Percentiles rank a stretch among this genome's conserved stretches.
Evolutionary conservation across 208 protist genomes (phyloP).

Genomic region (Crithidia mellificae): DNA sequence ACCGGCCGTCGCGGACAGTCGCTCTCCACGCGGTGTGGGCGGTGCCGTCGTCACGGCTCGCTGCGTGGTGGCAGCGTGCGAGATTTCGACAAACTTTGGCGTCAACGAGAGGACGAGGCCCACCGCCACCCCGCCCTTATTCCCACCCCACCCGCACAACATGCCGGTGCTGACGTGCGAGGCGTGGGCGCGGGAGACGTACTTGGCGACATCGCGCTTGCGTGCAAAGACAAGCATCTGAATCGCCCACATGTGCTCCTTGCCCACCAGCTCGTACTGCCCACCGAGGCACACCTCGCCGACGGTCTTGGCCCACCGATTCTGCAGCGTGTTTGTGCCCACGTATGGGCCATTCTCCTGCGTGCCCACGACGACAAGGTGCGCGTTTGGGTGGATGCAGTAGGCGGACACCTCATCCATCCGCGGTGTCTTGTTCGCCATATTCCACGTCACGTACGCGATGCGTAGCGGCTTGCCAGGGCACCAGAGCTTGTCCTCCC

Average conservation of each 20-base stretch:
- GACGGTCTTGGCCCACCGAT: slow-evolving; percentile 48
- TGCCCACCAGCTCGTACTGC: slow-evolving; percentile 62
- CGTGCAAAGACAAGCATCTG: slow-evolving; percentile 86
- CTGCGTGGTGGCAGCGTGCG: slow-evolving; percentile 5
- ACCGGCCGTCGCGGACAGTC: not conserved
- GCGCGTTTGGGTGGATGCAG: slow-evolving; percentile 82
- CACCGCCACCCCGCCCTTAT: slow-evolving; percentile 93
- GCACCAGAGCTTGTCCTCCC: slow-evolving; percentile 45
- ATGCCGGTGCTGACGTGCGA: slow-evolving; percentile 64
- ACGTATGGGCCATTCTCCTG: slow-evolving; percentile 83
- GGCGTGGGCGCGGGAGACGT: slow-evolving; percentile 51
- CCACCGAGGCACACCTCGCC: slow-evolving; percentile 42
- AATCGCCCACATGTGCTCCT: slow-evolving; percentile 72
- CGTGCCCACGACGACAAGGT: slow-evolving; percentile 78
- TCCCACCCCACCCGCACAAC: slow-evolving; percentile 72
- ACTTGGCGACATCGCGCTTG: slow-evolving; percentile 56
- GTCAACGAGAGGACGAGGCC: slow-evolving; percentile 64
- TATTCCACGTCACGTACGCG: slow-evolving; percentile 84
- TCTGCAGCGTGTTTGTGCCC: slow-evolving; percentile 47
- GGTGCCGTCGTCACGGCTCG: slow-evolving; percentile 14
- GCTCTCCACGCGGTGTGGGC: slow-evolving; percentile 8
- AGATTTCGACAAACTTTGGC: slow-evolving; percentile 15
- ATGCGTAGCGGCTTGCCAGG: slow-evolving; percentile 77
- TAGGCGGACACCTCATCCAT: slow-evolving; percentile 51
- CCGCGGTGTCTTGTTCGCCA: slow-evolving; percentile 52